Percentiles rank a stretch among this genome's conserved stretches.
These are phyloP conservation scores for Chara braunii DNA, from an alignment of 139 green algal genomes.

Conservation along the genomic window DNA sequence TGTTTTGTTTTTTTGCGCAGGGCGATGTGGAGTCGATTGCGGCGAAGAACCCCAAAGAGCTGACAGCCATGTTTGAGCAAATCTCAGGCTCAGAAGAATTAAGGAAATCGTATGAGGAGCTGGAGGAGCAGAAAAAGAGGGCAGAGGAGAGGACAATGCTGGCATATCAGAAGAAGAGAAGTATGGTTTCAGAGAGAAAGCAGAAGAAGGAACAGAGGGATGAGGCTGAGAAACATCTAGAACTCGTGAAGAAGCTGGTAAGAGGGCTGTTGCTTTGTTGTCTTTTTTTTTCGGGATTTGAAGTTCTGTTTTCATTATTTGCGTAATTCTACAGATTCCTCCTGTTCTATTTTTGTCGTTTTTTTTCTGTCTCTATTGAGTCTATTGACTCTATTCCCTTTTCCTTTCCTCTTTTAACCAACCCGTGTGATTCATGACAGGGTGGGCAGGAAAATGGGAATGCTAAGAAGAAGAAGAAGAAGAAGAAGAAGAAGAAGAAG, in stretches of 20 bases:
- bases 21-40: slow-evolving; percentile 95
- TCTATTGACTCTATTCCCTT: too few species aligned
- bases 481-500: too few species aligned
- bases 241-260: slow-evolving; percentile 59
- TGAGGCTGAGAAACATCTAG: slow-evolving; percentile 83
- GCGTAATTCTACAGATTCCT: too few species aligned
- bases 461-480: too few species aligned
- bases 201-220: slow-evolving; percentile 96
- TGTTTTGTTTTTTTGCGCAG: slow-evolving; percentile 8
- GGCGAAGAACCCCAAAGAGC: slow-evolving; percentile 62
- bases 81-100: slow-evolving; percentile 64
- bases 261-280: too few species aligned
- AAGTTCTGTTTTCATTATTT: not conserved
- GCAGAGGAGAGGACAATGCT: slow-evolving; percentile 59
- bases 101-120: slow-evolving; percentile 63
- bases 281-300: too few species aligned
- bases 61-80: slow-evolving; percentile 86
- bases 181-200: slow-evolving; percentile 62
- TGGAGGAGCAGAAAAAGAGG: slow-evolving; percentile 44
- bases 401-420: too few species aligned
- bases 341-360: not conserved
- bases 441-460: too few species aligned
- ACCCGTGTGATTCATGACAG: too few species aligned
- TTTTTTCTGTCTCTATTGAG: too few species aligned
- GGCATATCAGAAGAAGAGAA: slow-evolving; percentile 68